Percentiles rank a stretch among this genome's conserved stretches.
phyloP scores from a whole-genome alignment of 345 rosid species.

The Citrus medica region DNA sequence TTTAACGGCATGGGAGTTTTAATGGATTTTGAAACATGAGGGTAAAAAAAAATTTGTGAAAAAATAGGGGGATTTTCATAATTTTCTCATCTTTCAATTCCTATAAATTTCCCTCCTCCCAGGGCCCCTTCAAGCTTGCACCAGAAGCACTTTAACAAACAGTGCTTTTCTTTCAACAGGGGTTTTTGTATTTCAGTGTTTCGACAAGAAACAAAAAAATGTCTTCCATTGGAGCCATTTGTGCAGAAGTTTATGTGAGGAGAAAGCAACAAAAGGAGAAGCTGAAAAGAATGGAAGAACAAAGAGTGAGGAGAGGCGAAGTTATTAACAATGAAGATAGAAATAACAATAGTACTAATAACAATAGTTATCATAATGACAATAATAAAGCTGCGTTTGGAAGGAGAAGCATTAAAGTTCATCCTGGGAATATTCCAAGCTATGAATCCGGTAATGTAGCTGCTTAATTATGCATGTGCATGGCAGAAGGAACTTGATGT shows the following conservation, averaged over 20 bases:
- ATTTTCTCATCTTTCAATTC: background rate
- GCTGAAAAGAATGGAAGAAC: constrained; percentile 22
- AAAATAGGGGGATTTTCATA: no score
- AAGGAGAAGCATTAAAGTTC: constrained; percentile 7
- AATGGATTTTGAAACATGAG: no score
- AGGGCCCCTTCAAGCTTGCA: background rate
- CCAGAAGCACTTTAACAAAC: background rate
- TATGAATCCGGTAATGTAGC: background rate
- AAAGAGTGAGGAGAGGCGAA: constrained; percentile 5
- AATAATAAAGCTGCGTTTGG: background rate
- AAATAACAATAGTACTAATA: no score
- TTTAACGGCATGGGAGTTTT: no score
- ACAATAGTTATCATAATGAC: no score
- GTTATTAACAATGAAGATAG: background rate
- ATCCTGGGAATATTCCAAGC: constrained; percentile 4
- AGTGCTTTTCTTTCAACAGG: no score
- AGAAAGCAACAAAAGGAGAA: constrained; percentile 20
- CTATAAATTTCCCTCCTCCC: constrained; percentile 5
- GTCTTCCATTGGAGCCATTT: constrained; percentile 23
- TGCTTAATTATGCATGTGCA: background rate
- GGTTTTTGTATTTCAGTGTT: background rate
- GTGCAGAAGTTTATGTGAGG: constrained; percentile 17
- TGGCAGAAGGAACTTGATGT: no score
- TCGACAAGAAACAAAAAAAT: background rate
- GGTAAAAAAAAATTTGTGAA: no score